phyloP scores from a whole-genome alignment of 139 green algal genomes.

The Pseudopediastrum boryanum region DNA sequence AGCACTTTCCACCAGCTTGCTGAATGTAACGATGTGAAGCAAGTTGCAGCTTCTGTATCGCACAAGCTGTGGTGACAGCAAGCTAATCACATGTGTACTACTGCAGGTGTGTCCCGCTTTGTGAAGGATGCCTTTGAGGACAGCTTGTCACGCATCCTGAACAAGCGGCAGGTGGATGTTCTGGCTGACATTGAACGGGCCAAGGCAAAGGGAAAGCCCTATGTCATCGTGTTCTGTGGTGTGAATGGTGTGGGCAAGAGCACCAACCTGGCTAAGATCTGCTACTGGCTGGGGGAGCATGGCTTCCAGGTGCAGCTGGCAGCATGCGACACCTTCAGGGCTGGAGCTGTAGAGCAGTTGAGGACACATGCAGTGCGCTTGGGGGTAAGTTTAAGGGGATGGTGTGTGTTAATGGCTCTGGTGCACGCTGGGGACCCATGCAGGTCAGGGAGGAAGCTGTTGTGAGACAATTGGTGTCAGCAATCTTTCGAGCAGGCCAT shows the following conservation, averaged over 20 bases:
- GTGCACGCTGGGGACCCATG: no score
- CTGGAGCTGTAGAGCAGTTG: constrained; percentile 98
- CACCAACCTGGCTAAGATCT: constrained; percentile 98
- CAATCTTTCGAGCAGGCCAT: no score
- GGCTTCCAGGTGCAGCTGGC: constrained; percentile 87
- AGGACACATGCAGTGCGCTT: constrained; percentile 93
- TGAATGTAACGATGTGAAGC: no score
- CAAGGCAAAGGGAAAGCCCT: constrained; percentile 73
- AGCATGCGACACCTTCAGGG: constrained; percentile 97
- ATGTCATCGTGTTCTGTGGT: constrained; percentile 97
- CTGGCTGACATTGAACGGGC: constrained; percentile 59
- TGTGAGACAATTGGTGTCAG: no score
- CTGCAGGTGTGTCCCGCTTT: constrained; percentile 64
- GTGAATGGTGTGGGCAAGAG: constrained; percentile 99
- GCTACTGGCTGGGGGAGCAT: constrained; percentile 94
- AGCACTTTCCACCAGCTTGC: no score
- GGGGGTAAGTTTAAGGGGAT: constrained; percentile 27
- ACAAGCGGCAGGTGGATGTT: constrained; percentile 69
- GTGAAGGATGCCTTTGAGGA: constrained; percentile 85
- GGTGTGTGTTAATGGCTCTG: no score
- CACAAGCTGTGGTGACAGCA: no score
- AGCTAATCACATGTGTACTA: no score
- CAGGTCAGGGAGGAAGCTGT: no score
- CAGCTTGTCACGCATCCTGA: constrained; percentile 84
- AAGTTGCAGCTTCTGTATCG: no score